Percentiles rank a stretch among this genome's conserved stretches.
Evolutionary conservation across 331 rosid species (phyloP).

Genomic region (Acacia concinna): DNA sequence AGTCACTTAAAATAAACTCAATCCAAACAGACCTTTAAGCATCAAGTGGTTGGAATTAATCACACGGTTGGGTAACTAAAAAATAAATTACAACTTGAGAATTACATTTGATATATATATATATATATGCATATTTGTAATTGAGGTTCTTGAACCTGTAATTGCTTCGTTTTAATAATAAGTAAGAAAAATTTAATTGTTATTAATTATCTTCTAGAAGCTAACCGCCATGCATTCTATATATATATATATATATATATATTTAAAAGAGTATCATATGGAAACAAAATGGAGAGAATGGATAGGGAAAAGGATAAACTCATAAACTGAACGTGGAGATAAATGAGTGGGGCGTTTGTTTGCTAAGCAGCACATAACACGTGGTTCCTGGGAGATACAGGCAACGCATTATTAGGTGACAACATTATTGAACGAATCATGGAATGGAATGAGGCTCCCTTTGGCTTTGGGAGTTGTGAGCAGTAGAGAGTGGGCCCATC

Average conservation of each 20-base stretch:
- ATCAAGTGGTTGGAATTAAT: no score
- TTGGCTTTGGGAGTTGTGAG: background rate
- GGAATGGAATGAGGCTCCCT: background rate
- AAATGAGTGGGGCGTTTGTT: background rate
- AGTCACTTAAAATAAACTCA: no score
- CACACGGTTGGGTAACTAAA: no score
- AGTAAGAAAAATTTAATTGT: background rate
- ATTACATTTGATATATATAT: no score
- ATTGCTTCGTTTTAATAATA: no score
- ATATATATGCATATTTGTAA: no score
- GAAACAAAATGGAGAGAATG: background rate
- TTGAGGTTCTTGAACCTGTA: no score
- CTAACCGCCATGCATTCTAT: no score
- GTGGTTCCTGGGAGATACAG: background rate
- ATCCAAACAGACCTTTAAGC: no score
- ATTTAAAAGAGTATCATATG: no score
- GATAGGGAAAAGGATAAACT: background rate
- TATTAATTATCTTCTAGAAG: background rate
- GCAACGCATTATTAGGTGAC: conserved; percentile 21
- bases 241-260: no score
- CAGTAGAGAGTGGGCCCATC: background rate
- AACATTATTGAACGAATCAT: background rate
- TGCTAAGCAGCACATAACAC: background rate
- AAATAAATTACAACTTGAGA: no score
- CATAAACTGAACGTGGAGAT: background rate